Conservation (phyloP, 352 stramenopile species). For the Pythium biforme region DNA sequence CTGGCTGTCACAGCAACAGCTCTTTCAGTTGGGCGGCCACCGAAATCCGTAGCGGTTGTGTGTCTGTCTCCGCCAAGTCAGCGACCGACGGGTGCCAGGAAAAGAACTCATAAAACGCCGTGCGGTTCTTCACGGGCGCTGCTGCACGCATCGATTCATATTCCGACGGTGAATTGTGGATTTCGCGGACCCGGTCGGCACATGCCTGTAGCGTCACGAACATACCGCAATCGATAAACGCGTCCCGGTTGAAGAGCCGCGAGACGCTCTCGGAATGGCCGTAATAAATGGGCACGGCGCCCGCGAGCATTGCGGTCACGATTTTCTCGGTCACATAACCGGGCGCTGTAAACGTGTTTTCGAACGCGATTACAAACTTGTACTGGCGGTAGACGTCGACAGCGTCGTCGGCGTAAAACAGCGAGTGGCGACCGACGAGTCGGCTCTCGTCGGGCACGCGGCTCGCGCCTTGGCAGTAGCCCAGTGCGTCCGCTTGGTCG, state of each 20-base stretch:
- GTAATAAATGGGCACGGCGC: conserved; percentile 51
- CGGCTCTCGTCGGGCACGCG: background rate
- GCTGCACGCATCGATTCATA: conserved; percentile 32
- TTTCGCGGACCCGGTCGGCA: conserved; percentile 31
- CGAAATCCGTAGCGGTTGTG: background rate
- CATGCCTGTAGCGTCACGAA: conserved; percentile 41
- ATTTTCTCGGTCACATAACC: conserved; percentile 70
- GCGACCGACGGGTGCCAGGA: conserved; percentile 43
- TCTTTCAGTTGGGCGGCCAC: background rate
- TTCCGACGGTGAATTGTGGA: conserved; percentile 31
- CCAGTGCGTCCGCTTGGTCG: conserved; percentile 46
- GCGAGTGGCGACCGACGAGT: background rate
- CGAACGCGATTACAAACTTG: conserved; percentile 66
- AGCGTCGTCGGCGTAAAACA: conserved; percentile 15
- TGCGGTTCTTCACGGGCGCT: conserved; percentile 33
- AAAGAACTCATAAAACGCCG: conserved; percentile 35
- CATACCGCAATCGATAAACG: conserved; percentile 49
- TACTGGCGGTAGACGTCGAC: conserved; percentile 25
- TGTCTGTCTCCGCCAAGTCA: background rate
- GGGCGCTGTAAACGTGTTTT: conserved; percentile 32
- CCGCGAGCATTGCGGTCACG: conserved; percentile 54
- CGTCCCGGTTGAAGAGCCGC: conserved; percentile 42
- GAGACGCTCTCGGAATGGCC: conserved; percentile 38
- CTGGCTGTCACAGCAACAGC: background rate
- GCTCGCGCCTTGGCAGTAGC: conserved; percentile 33